Evolutionary conservation across 768 basidiomycete genomes (phyloP), one percentile per base, ranked within the genome.

Genomic region (Leccinum boreale): DNA sequence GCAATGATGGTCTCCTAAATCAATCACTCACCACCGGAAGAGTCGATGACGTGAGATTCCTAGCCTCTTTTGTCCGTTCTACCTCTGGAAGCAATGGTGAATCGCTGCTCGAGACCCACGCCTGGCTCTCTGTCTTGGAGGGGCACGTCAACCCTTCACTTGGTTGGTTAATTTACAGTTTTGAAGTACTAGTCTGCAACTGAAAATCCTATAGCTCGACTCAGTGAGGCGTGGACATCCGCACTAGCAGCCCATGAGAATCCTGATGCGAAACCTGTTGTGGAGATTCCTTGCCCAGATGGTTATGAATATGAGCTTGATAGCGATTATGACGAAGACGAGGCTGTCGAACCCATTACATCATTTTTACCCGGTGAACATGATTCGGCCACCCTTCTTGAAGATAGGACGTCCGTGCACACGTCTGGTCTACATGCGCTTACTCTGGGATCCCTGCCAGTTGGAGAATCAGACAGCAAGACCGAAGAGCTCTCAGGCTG

Each of bases 271-370:
- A 52, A 49, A 31, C 19, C 31, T 24, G 21, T 21, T 15, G 19
- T 5, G 33, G 61, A 59, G 23, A 57, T 67, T 31, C 24, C 8
- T 12, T 59, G 54, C 29, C 57, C 60, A 5, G 23, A 47, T 0
- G 58, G 46, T 29, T 58, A 66, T 28, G 59, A 70, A 8, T 62
- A 68, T 31, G 61, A 62, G 5, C 58, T 55, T 42, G 70, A 70
- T 42, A 70, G 70, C 14, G 66, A 72, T 51, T 62, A 52, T 5
- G 66, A 72, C 23, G 68, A 68, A 15, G 61, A 61, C 3, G 59
- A 61, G 29, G 36, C 11, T 11, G 17, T 50, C 11, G 51, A 46
- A 23, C 39, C 15, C 12, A 15, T n/a, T 46, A 12, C 17, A 29
- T 33, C 31, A 26, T n/a, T 36, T 15, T 21, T 12, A n/a, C n/a